Conservation (phyloP, 805 yeast genomes). For the Candida rishiriensis region DNA sequence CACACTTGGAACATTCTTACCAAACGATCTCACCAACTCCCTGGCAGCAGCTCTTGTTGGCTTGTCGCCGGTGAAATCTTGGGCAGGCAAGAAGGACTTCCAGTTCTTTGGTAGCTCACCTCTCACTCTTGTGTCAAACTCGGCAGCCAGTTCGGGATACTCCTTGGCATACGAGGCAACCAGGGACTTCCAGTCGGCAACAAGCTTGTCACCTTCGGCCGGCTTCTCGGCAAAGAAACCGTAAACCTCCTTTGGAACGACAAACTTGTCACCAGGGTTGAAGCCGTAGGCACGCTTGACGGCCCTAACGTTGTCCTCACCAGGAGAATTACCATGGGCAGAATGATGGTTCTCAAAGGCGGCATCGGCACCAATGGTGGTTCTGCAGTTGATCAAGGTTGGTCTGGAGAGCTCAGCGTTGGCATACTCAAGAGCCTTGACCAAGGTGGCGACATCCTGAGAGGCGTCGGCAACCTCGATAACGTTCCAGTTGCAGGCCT, state of each 20-base stretch:
- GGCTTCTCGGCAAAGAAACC: slow-evolving; percentile 59
- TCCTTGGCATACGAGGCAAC: slow-evolving; percentile 57
- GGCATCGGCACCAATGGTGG: slow-evolving; percentile 94
- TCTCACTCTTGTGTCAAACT: slow-evolving; percentile 68
- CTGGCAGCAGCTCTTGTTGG: slow-evolving; percentile 96
- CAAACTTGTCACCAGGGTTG: slow-evolving; percentile 78
- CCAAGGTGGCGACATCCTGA: slow-evolving; percentile 72
- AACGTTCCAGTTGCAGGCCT: slow-evolving; percentile 93
- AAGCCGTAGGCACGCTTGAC: slow-evolving; percentile 81
- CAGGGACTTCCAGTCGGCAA: slow-evolving; percentile 69
- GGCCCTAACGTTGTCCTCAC: slow-evolving; percentile 87
- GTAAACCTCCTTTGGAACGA: slow-evolving; percentile 78
- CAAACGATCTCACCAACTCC: slow-evolving; percentile 60
- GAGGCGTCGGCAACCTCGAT: slow-evolving; percentile 67
- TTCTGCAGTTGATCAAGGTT: slow-evolving; percentile 80
- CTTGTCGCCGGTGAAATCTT: slow-evolving; percentile 77
- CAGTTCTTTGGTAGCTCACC: slow-evolving; percentile 82
- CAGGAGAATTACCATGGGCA: slow-evolving; percentile 95
- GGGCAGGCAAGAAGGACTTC: slow-evolving; percentile 75
- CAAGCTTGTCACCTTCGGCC: slow-evolving; percentile 58
- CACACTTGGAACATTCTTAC: slow-evolving; percentile 57
- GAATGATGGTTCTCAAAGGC: slow-evolving; percentile 77
- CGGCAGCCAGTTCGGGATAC: slow-evolving; percentile 76
- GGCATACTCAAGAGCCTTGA: slow-evolving; percentile 48
- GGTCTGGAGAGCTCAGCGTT: slow-evolving; percentile 42